Base-by-base conservation (phyloP, 495 filamentous ascomycete genomes). In the Pyrenula massariospora region DNA sequence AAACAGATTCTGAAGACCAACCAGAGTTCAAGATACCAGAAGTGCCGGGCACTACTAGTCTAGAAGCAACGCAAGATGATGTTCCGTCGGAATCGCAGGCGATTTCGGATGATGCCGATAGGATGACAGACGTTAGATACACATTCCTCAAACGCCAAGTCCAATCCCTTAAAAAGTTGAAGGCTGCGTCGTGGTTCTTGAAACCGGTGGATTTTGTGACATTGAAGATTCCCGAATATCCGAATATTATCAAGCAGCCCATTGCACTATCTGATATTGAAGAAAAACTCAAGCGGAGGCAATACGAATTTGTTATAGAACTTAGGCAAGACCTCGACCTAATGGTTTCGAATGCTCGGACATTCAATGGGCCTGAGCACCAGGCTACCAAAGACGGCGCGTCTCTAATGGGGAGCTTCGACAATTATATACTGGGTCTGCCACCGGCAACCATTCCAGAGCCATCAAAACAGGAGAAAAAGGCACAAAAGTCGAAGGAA, bases 181-280 rank as follows among this genome's bases (percentile, higher is more conserved):
- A 89, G 63, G 82, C 84, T 57, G 84, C 91, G 12, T 68, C 69
- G 2, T 77, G 81, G 31, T 97, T 96, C 68, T 72, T 75, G 50
- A 78, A 82, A 48, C 85, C 94, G 0, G 93, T 98, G 3, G 83
- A 91, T 60, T 70, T 73, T 2, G 68, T 82, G 15, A 79, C 77
- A 25, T 62, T 88, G 56, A 84, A 83, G 54, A 84, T 89, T 42
- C 86, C 85, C 0, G 77, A 72, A 24, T 98, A 98, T 66, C 73
- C 71, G 2, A 74, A 77, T 2, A 80, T 88, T 60, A 79, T 98
- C 58, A 78, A 79, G 21, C 75, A 82, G 0, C 90, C 91, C 0
- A 89, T 92, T 76, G 93, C 96, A 65, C 77, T 98, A 12, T 76
- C 75, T 51, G 85, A 83, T 1, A 88, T 97, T 65, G 93, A 97